Base-by-base conservation (phyloP, 2,329 filamentous ascomycete species). In the Amauroascus niger region DNA sequence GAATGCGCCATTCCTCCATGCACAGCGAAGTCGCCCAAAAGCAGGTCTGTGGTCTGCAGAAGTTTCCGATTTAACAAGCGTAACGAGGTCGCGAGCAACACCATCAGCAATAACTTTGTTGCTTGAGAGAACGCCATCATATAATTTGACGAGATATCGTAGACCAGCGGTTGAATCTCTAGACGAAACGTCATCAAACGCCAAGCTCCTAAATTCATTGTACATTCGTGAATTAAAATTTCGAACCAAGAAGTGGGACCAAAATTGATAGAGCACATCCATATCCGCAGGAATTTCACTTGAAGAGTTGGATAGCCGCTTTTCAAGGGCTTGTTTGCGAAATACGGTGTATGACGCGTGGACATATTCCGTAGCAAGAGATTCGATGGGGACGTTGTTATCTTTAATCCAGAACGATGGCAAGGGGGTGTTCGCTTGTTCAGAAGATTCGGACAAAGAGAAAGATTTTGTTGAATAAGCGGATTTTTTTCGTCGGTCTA, bases 181-280 rank as follows among this genome's bases (percentile, higher is more conserved):
- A 58, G 76, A 67, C 54, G 69, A 67, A 53, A 77, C 74, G 69
- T 89, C 86, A 64, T 83, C 80, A 57, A 83, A 71, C 53, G 86
- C 85, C 65, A 79, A 76, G 62, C 74, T 72, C 59, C 81, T 80
- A 71, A 89, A 88, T 67, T 89, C 85, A 64, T 80, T 74, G 71
- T 89, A 89, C 80, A 90, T 86, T 64, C 74, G 75, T 55, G 77
- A 74, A 67, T 89, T 86, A 77, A 89, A 88, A 69, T 86, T 83
- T 62, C 80, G 77, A 58, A 82, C 77, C 58, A 89, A 75, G 64
- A 86, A 87, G 66, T 84, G 79, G 18, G 81, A 81, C 84, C 85
- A 89, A 71, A 87, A 87, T 59, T 82, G 77, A 71, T 88, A 88
- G 28, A 87, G 76, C 55, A 81, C 76, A 64, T 80, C 77, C 76